Evolutionary conservation across 345 rosid species (phyloP).

Genomic region (Aethionema arabicum): DNA sequence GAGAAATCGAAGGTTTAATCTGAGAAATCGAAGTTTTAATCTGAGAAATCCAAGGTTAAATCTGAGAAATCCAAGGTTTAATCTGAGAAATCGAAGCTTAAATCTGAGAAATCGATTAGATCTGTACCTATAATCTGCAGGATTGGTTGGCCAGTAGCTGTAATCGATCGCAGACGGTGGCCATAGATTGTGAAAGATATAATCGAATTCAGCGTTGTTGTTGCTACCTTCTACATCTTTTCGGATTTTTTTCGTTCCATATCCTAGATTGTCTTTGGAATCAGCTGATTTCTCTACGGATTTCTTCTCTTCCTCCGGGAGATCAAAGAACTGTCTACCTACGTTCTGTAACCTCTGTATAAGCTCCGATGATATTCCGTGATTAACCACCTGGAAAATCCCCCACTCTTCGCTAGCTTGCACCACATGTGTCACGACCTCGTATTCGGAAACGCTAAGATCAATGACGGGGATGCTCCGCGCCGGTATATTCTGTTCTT

Average conservation of each 20-base stretch:
- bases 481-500: constrained; percentile 48
- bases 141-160: constrained; percentile 63
- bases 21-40: no score
- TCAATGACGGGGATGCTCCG: constrained; percentile 41
- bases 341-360: constrained; percentile 44
- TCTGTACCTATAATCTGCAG: constrained; percentile 55
- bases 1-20: no score
- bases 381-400: constrained; percentile 43
- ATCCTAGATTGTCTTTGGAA: constrained; percentile 44
- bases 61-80: no score
- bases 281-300: constrained; percentile 41
- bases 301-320: constrained; percentile 54
- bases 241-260: constrained; percentile 38
- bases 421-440: constrained; percentile 28
- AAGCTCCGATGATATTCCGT: constrained; percentile 38
- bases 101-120: not conserved
- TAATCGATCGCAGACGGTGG: constrained; percentile 54
- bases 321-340: constrained; percentile 59
- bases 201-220: constrained; percentile 69
- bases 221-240: constrained; percentile 46
- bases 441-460: constrained; percentile 33
- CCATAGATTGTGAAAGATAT: constrained; percentile 77
- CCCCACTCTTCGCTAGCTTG: constrained; percentile 48
- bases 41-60: no score
- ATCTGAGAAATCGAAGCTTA: not conserved